Evolutionary conservation across 352 stramenopile species (phyloP).

Genomic region (Phytophthora cryptogea): DNA sequence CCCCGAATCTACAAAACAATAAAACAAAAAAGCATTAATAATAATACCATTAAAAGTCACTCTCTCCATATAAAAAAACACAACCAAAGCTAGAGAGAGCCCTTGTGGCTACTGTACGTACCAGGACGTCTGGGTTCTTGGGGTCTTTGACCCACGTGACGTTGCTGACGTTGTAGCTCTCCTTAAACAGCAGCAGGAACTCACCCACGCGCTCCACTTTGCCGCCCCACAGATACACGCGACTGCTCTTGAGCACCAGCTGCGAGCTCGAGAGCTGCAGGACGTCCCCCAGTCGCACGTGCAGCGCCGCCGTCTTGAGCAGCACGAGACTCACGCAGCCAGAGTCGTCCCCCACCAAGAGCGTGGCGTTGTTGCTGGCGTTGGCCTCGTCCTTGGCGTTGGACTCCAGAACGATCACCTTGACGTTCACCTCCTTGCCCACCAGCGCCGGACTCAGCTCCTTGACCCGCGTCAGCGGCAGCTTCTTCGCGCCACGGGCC

Average conservation of each 20-base stretch:
- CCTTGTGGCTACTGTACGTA: constrained; percentile 29
- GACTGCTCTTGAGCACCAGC: constrained; percentile 78
- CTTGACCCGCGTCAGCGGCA: constrained; percentile 67
- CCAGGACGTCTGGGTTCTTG: constrained; percentile 66
- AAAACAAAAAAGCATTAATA: neutral
- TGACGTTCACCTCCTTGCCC: constrained; percentile 72
- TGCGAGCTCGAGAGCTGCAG: constrained; percentile 70
- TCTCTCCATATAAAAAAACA: neutral
- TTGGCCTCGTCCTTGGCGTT: constrained; percentile 84
- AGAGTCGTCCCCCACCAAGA: constrained; percentile 84
- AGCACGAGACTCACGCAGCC: constrained; percentile 83
- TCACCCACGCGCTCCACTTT: constrained; percentile 86
- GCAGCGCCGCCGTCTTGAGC: constrained; percentile 63
- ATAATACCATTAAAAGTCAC: neutral
- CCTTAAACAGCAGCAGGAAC: constrained; percentile 88
- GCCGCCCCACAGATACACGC: constrained; percentile 80
- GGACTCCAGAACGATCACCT: constrained; percentile 83
- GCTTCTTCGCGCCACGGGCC: constrained; percentile 50
- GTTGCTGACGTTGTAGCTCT: constrained; percentile 81
- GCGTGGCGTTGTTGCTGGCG: constrained; percentile 75
- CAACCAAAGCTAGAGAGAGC: neutral
- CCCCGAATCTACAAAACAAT: constrained; percentile 46
- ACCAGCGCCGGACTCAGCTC: constrained; percentile 64
- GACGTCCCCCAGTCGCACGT: constrained; percentile 78
- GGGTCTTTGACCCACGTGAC: constrained; percentile 85